Base-by-base conservation (phyloP, 2,329 filamentous ascomycete species). In the Teratosphaeria epicoccoides region DNA sequence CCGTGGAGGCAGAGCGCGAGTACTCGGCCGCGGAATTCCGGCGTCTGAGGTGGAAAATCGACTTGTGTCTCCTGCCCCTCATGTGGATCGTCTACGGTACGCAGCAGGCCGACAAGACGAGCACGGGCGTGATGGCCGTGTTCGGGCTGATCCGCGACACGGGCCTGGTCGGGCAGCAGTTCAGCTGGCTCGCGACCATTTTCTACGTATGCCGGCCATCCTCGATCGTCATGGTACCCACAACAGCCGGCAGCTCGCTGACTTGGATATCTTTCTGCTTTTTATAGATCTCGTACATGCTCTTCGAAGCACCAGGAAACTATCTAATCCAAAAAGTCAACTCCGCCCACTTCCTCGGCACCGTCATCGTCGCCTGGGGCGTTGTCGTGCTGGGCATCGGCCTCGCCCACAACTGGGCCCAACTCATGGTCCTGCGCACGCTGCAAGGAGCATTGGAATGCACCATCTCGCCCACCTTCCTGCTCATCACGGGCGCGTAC, bases 71-170 rank as follows among this genome's bases (percentile, higher is more conserved):
- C 10, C 63, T 73, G 1, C 71, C 71, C 2, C 58, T 73, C 33
- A 74, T 75, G 72, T 74, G 68, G 65, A 52, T 63, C 45, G 73
- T 71, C 53, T 74, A 75, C 50, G 73, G 73, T 24, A 73, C 73
- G 43, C 73, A 74, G 53, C 33, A 40, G 33, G 33, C 33, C 6
- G 71, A 74, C 56, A 73, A 74, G 57, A 73, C 70, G 3, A 47
- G 49, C 9, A 55, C 50, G 7, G 45, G 50, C 33, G 47, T 52
- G 11, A 50, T 50, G 50, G 25, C 43, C 29, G 53, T 55, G 20
- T 55, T 55, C 43, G 53, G 53, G 1, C 47, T 52, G 37, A 20
- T 37, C 4, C 20, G 24, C 3, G 53, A 55, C 22, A 50, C 53
- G 12, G n/a, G 46, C 25, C 47, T 55, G 24, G n/a, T 52, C 24